These are phyloP conservation scores for Boletellus ananiceps DNA, from an alignment of 768 basidiomycete genomes.

Conservation along the genomic window DNA sequence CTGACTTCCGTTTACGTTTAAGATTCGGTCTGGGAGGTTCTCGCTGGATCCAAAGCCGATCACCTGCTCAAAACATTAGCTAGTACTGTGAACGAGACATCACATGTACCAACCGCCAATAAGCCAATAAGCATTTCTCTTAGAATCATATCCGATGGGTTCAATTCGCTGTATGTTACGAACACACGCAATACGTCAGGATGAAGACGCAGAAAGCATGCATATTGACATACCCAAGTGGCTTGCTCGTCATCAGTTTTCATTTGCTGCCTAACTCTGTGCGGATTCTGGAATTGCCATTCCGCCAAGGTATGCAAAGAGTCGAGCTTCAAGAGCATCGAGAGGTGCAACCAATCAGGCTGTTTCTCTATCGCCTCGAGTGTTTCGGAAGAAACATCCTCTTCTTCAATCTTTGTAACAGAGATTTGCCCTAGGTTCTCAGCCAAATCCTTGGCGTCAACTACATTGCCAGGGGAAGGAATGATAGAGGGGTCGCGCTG, in stretches of 20 bases:
- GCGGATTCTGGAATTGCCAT: conserved; percentile 85
- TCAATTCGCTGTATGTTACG: conserved; percentile 60
- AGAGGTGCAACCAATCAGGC: conserved; percentile 66
- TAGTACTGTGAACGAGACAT: not conserved
- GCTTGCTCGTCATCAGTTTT: conserved; percentile 74
- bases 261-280: conserved; percentile 66
- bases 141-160: conserved; percentile 79
- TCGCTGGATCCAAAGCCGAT: conserved; percentile 87
- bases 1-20: conserved; percentile 41
- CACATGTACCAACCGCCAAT: conserved; percentile 55
- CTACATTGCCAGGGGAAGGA: conserved; percentile 5
- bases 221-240: conserved; percentile 57
- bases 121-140: conserved; percentile 78
- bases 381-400: conserved; percentile 14
- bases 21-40: conserved; percentile 45
- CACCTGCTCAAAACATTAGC: conserved; percentile 41
- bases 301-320: conserved; percentile 69
- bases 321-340: conserved; percentile 69
- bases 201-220: not conserved
- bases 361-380: conserved; percentile 36
- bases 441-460: not conserved
- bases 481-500: conserved; percentile 4
- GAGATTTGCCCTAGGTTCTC: conserved; percentile 1
- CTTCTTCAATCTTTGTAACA: conserved; percentile 20
- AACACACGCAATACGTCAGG: not conserved